Evolutionary conservation across 306 rosid genomes (phyloP), one percentile per base, ranked within the genome.

Genomic region (Styphnolobium japonicum): DNA sequence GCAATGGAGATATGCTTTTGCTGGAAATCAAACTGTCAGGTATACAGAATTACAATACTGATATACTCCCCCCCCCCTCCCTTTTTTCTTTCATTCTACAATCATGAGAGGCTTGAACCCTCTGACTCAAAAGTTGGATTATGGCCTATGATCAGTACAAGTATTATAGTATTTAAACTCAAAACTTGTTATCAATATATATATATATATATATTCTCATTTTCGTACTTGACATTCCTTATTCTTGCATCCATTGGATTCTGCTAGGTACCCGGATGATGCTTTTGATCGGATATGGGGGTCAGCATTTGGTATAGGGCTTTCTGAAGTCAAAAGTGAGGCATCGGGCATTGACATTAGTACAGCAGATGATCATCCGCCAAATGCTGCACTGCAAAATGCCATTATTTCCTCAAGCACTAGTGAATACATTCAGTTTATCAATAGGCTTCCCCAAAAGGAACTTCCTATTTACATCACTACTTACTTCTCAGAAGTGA

Each of bases 401-500:
- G 92, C 87, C 1, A 2, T 83, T 66, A 21, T 29, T 56, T 55
- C 83, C 37, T 48, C 86, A 48, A 48, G 73, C 77, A 66, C 61
- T n/a, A 0, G 3, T 16, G 58, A 16, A n/a, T 4, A 6, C 25
- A 52, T 52, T 1, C 10, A 4, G 6, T 19, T 52, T 1, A n/a
- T 52, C 25, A 52, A 16, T 7, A 19, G 25, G 0, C 58, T 52
- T 67, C 67, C 83, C 1, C 4, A 0, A n/a, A 42, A 66, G 72
- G 49, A 56, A 57, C 58, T 56, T 55, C 60, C 66, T 3, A 19
- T 89, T 33, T 80, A 84, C 49, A 61, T 86, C 43, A 80, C 21
- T 45, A 46, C 87, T 42, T 89, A 84, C 75, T 89, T 89, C 78
- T 82, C 92, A 5, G 90, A 89, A 81, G 58, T 86, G 22, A 65